phyloP scores from a whole-genome alignment of 352 stramenopile species.

The Phytopythium mirpurense region DNA sequence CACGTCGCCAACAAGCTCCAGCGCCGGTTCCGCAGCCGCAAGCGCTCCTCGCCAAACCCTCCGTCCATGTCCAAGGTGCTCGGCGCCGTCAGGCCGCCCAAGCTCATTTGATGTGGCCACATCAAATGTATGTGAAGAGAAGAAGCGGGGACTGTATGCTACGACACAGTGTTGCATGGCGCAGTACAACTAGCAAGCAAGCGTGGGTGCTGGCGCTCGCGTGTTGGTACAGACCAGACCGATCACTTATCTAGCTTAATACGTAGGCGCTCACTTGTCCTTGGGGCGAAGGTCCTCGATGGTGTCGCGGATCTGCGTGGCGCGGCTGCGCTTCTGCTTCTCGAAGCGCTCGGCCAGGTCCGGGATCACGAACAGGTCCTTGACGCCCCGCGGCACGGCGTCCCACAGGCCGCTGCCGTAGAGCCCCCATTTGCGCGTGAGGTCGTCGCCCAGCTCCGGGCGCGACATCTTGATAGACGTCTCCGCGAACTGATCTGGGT shows the following conservation, averaged over 20 bases:
- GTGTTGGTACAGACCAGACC: too few species aligned
- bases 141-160: too few species aligned
- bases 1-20: constrained; percentile 75
- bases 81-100: constrained; percentile 2
- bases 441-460: constrained; percentile 68
- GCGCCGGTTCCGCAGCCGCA: constrained; percentile 49
- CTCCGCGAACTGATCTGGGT: constrained; percentile 80
- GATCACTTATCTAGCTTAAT: too few species aligned
- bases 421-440: constrained; percentile 74
- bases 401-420: constrained; percentile 78
- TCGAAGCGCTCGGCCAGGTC: constrained; percentile 71
- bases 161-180: neutral
- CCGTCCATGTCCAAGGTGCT: constrained; percentile 10
- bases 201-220: too few species aligned
- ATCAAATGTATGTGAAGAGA: too few species aligned
- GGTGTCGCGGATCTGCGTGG: constrained; percentile 65
- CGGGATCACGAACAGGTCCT: constrained; percentile 54
- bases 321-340: constrained; percentile 57
- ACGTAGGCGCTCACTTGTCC: constrained; percentile 28
- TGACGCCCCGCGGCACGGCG: constrained; percentile 58
- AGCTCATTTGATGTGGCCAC: constrained; percentile 4
- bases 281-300: constrained; percentile 77
- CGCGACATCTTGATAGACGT: constrained; percentile 71
- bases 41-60: neutral
- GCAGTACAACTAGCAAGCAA: neutral